A percentile compares a stretch with the other conserved stretches of the same genome.
phyloP scores from a whole-genome alignment of 306 rosid genomes.

The Pyrus bretschneideri region DNA sequence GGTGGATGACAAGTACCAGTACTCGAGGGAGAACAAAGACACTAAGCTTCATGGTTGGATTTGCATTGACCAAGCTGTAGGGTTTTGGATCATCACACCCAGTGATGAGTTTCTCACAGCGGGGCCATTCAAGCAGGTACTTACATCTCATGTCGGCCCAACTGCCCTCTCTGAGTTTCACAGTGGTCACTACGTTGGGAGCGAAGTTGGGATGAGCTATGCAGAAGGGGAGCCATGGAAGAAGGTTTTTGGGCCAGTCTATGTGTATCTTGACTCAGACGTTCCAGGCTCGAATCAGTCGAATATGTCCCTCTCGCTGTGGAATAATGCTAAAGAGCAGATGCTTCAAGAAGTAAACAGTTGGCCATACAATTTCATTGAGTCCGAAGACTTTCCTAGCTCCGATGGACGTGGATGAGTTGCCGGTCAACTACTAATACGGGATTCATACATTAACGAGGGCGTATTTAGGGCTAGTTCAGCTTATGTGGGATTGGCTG shows the following conservation, averaged over 20 bases:
- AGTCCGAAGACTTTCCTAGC: constrained; percentile 44
- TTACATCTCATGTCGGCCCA: constrained; percentile 87
- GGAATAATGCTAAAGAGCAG: constrained; percentile 62
- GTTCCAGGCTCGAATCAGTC: not conserved
- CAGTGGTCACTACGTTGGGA: constrained; percentile 68
- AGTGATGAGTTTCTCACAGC: constrained; percentile 57
- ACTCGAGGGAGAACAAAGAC: constrained; percentile 48
- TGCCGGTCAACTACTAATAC: constrained; percentile 35
- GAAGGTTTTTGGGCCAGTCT: constrained; percentile 75
- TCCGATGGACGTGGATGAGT: constrained; percentile 47
- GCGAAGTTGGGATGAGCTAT: constrained; percentile 23
- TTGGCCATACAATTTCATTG: constrained; percentile 73
- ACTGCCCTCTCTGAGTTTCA: constrained; percentile 59
- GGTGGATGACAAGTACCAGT: constrained; percentile 92
- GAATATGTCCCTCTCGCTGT: constrained; percentile 28
- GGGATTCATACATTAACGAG: constrained; percentile 41
- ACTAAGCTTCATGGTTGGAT: constrained; percentile 73
- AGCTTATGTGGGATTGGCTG: constrained; percentile 70
- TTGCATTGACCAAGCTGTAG: constrained; percentile 23
- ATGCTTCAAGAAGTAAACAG: constrained; percentile 41
- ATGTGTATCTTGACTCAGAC: constrained; percentile 46
- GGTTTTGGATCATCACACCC: constrained; percentile 83
- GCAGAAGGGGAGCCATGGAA: constrained; percentile 53
- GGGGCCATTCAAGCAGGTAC: constrained; percentile 83
- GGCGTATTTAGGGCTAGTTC: constrained; percentile 11